These are phyloP conservation scores for Tetrahymena malaccensis DNA, from an alignment of 73 alveolate species.

Conservation along the genomic window DNA sequence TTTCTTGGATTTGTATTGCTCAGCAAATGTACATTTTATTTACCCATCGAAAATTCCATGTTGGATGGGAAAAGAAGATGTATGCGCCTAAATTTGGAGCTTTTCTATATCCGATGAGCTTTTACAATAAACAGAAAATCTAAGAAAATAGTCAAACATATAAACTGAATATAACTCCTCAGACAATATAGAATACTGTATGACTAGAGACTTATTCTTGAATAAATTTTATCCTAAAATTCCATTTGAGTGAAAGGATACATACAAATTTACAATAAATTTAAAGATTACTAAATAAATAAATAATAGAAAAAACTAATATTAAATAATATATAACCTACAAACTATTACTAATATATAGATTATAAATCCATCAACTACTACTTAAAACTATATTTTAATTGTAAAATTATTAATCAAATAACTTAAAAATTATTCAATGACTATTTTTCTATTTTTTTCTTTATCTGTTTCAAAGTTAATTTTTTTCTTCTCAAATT, in stretches of 20 bases:
- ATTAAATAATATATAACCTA: background rate
- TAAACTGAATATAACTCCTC: background rate
- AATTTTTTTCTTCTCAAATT: too few species aligned
- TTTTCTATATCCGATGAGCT: background rate
- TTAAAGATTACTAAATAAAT: too few species aligned
- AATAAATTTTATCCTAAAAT: background rate
- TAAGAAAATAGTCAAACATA: background rate
- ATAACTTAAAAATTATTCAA: too few species aligned
- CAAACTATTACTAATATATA: background rate
- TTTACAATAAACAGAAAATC: background rate
- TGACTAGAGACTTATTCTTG: background rate
- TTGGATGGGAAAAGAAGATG: background rate
- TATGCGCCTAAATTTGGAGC: background rate
- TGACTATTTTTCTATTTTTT: too few species aligned
- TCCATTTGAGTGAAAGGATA: background rate
- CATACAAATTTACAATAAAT: too few species aligned
- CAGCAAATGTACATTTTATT: background rate
- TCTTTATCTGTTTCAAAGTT: too few species aligned
- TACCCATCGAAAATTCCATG: background rate
- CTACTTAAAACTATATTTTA: too few species aligned
- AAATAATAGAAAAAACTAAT: background rate
- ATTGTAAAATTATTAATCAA: too few species aligned
- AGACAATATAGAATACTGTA: background rate
- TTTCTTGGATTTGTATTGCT: background rate
- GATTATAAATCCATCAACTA: too few species aligned